phyloP scores from a whole-genome alignment of 345 rosid species.

The Trapa bicornis region DNA sequence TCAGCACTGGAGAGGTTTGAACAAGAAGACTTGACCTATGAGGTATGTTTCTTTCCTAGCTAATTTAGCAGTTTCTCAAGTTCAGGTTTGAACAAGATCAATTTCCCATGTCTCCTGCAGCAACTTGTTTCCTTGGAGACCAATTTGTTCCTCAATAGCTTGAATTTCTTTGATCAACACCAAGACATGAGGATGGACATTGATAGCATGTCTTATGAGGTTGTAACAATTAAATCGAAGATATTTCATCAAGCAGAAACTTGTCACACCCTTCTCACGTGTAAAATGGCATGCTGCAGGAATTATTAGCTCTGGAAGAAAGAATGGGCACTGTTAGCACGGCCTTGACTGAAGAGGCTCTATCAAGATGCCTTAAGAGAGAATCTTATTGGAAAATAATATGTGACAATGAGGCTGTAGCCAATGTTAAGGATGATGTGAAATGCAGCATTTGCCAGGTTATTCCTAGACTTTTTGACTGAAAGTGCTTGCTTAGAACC shows the following conservation, averaged over 20 bases:
- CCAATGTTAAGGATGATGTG: constrained; percentile 30
- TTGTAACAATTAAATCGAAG: constrained; percentile 14
- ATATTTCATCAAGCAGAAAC: neutral
- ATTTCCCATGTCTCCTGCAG: constrained; percentile 31
- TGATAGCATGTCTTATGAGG: constrained; percentile 97
- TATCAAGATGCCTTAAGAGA: too few relatives aligned
- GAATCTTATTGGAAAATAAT: too few relatives aligned
- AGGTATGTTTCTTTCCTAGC: constrained; percentile 31
- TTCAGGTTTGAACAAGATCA: neutral
- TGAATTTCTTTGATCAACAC: constrained; percentile 70
- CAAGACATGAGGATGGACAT: constrained; percentile 94
- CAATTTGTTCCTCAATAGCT: constrained; percentile 55
- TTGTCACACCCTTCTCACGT: neutral
- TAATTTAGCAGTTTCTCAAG: constrained; percentile 1
- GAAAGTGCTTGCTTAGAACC: neutral
- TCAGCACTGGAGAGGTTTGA: constrained; percentile 86
- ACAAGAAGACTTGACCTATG: constrained; percentile 69
- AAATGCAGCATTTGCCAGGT: constrained; percentile 99
- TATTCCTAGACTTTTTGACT: neutral
- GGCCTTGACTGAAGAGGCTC: too few relatives aligned
- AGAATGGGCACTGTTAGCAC: too few relatives aligned
- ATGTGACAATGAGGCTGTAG: constrained; percentile 8
- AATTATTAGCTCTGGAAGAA: constrained; percentile 10
- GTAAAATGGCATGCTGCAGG: constrained; percentile 26
- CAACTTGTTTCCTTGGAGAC: constrained; percentile 79